These are phyloP conservation scores for Aristolochia fimbriata DNA, from an alignment of 164 flowering plant species.

Conservation along the genomic window DNA sequence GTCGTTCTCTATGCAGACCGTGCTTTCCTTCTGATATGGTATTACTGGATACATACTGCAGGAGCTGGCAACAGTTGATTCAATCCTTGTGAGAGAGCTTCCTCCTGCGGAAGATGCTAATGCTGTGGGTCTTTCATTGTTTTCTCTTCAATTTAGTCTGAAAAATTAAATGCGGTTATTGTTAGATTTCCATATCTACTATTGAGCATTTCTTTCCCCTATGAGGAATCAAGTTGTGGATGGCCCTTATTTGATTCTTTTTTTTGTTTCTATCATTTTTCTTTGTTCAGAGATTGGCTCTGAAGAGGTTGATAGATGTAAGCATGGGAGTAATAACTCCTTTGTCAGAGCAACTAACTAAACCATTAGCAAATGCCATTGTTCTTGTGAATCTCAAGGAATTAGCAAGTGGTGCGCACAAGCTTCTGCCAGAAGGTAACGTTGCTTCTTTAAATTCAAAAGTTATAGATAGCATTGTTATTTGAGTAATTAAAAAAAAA, in stretches of 20 bases:
- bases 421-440: slow-evolving; percentile 87
- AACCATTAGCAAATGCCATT: slow-evolving; percentile 82
- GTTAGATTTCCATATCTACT: no score
- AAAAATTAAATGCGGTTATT: background rate
- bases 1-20: background rate
- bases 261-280: background rate
- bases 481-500: no score
- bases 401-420: slow-evolving; percentile 66
- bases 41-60: slow-evolving; percentile 11
- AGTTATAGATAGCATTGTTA: no score
- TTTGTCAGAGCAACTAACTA: slow-evolving; percentile 86
- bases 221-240: no score
- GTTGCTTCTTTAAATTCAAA: background rate
- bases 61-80: slow-evolving; percentile 97
- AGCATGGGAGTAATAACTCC: slow-evolving; percentile 95
- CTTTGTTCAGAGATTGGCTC: slow-evolving; percentile 70
- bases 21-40: background rate
- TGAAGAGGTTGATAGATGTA: slow-evolving; percentile 80
- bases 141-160: background rate
- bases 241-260: background rate
- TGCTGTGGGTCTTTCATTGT: slow-evolving; percentile 35
- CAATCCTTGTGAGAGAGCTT: slow-evolving; percentile 78
- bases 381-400: slow-evolving; percentile 78
- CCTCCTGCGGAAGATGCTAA: slow-evolving; percentile 70
- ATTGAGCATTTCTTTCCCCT: no score